These are phyloP conservation scores for Tinospora cordifolia DNA, from an alignment of 164 flowering plant species.

Conservation along the genomic window DNA sequence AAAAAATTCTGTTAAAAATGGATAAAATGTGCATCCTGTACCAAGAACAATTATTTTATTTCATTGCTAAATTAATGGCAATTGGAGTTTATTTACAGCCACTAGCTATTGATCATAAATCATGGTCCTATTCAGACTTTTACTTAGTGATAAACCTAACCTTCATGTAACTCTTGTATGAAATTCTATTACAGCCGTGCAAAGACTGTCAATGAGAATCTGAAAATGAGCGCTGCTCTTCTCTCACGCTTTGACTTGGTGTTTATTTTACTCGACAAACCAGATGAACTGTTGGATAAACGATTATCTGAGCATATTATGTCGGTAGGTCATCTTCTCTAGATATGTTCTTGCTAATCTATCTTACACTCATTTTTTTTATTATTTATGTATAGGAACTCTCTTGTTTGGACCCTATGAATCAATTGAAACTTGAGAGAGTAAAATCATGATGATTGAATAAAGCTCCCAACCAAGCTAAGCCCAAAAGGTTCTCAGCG, in stretches of 20 bases:
- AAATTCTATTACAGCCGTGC: conserved; percentile 71
- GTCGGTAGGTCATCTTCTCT: conserved; percentile 58
- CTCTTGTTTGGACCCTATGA: too few relatives aligned
- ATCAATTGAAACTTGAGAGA: too few relatives aligned
- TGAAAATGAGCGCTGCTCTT: conserved; percentile 94
- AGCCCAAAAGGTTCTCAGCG: too few relatives aligned
- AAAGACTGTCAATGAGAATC: conserved; percentile 93
- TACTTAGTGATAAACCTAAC: neutral
- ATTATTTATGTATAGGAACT: too few relatives aligned
- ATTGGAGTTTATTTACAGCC: neutral
- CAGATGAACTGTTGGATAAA: conserved; percentile 85
- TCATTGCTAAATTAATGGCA: neutral
- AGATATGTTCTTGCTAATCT: neutral
- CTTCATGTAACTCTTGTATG: neutral
- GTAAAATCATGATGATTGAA: too few relatives aligned
- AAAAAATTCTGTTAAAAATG: too few relatives aligned
- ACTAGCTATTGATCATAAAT: neutral
- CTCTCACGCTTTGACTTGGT: conserved; percentile 97
- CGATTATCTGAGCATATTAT: conserved; percentile 89
- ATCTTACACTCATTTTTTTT: neutral
- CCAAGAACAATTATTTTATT: too few relatives aligned
- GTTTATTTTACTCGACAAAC: conserved; percentile 90
- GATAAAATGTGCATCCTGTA: too few relatives aligned
- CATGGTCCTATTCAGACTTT: neutral
- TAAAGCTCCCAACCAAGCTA: too few relatives aligned